Conservation (phyloP, 257 asterid genomes). For the Solanum piurae region DNA sequence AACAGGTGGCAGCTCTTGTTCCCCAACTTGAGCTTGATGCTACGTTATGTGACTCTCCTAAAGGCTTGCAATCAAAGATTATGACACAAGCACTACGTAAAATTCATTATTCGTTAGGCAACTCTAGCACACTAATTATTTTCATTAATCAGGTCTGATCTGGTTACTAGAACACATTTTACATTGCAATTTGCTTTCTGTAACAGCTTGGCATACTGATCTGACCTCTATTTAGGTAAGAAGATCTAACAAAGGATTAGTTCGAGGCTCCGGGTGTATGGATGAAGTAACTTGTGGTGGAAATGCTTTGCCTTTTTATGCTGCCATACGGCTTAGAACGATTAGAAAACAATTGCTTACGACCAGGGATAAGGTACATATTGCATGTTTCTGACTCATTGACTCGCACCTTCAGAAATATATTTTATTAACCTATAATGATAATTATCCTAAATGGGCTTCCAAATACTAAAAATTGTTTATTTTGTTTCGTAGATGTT, state of each 20-base stretch:
- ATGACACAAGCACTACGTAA: slow-evolving; percentile 89
- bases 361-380: slow-evolving; percentile 49
- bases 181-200: background rate
- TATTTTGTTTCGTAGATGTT: background rate
- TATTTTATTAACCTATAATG: background rate
- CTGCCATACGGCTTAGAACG: slow-evolving; percentile 79
- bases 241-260: slow-evolving; percentile 39
- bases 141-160: slow-evolving; percentile 78
- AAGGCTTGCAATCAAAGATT: slow-evolving; percentile 52
- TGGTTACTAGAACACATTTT: slow-evolving; percentile 3
- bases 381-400: background rate
- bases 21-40: slow-evolving; percentile 73
- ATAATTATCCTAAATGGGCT: background rate
- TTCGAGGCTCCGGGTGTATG: slow-evolving; percentile 36
- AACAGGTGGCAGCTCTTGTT: slow-evolving; percentile 95
- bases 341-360: slow-evolving; percentile 64
- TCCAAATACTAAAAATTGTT: background rate
- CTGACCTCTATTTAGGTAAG: slow-evolving; percentile 38
- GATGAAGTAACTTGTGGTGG: slow-evolving; percentile 95
- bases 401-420: background rate
- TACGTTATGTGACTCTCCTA: slow-evolving; percentile 26
- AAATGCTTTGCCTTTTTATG: slow-evolving; percentile 86
- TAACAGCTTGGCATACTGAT: background rate
- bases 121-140: slow-evolving; percentile 72
- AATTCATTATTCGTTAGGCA: slow-evolving; percentile 70